phyloP scores from a whole-genome alignment of 495 filamentous ascomycete species.

The Clohesyomyces aquaticus region DNA sequence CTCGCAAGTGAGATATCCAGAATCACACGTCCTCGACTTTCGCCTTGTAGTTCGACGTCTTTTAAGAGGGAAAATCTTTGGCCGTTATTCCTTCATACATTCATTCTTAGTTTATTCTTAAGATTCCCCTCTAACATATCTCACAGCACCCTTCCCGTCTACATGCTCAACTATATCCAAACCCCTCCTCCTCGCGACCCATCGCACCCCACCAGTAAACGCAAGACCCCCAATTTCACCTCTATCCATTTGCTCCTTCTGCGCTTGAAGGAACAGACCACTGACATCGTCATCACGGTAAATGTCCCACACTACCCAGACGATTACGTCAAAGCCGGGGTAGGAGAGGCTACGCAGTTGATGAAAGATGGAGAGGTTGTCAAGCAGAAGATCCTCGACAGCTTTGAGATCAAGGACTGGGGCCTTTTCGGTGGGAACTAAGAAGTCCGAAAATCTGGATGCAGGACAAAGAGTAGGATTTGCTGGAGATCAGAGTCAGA shows the following conservation, averaged over 20 bases:
- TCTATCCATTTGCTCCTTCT: conserved; percentile 71
- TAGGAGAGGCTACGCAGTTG: conserved; percentile 50
- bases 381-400: conserved; percentile 64
- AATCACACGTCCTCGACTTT: not conserved
- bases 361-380: conserved; percentile 65
- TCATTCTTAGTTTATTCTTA: not conserved
- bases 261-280: conserved; percentile 70
- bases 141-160: conserved; percentile 21
- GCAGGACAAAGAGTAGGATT: too few relatives aligned
- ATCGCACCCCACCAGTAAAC: conserved; percentile 37
- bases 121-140: not conserved
- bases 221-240: conserved; percentile 52
- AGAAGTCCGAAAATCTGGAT: too few relatives aligned
- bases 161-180: conserved; percentile 23
- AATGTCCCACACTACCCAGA: conserved; percentile 81
- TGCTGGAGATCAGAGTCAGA: too few relatives aligned
- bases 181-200: conserved; percentile 32
- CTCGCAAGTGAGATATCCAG: conserved; percentile 47
- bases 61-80: not conserved
- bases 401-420: conserved; percentile 81
- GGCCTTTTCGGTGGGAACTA: conserved; percentile 54
- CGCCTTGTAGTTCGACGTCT: not conserved
- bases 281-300: conserved; percentile 85
- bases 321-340: conserved; percentile 63
- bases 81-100: not conserved